Percentiles rank a stretch among this genome's conserved stretches.
Evolutionary conservation across 805 yeast species (phyloP).

Genomic region (Scheffersomyces spartinae): DNA sequence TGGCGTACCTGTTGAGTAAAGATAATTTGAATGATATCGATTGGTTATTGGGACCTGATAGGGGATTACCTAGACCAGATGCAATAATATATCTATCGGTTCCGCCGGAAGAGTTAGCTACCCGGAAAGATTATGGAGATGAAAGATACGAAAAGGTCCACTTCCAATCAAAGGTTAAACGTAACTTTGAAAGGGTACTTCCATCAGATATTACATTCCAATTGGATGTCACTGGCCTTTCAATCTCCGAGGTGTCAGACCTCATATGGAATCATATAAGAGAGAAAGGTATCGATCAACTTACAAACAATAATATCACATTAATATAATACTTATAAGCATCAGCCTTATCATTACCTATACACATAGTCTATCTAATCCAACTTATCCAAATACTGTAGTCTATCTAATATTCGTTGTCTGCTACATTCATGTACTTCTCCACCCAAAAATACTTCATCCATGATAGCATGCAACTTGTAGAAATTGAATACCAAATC

Average conservation of each 20-base stretch:
- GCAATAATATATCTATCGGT: constrained; percentile 65
- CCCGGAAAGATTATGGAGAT: constrained; percentile 80
- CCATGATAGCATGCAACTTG: constrained; percentile 70
- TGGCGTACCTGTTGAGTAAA: constrained; percentile 86
- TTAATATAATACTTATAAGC: no score
- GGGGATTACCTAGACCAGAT: constrained; percentile 83
- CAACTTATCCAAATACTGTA: constrained; percentile 51
- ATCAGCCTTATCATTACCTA: no score
- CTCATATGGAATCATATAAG: constrained; percentile 30
- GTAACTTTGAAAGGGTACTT: constrained; percentile 42
- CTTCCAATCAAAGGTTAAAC: constrained; percentile 65
- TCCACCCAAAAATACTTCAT: constrained; percentile 84
- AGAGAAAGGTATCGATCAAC: constrained; percentile 3
- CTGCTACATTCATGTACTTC: constrained; percentile 83
- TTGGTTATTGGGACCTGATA: constrained; percentile 80
- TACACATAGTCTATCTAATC: no score
- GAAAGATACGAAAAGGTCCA: constrained; percentile 75
- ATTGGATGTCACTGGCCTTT: no score
- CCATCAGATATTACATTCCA: no score
- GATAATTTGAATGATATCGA: constrained; percentile 40
- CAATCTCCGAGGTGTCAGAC: constrained; percentile 40
- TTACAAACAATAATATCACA: constrained; percentile 7
- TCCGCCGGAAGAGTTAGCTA: constrained; percentile 27
- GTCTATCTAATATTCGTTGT: constrained; percentile 48
- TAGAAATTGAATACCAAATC: constrained; percentile 89